Conservation (phyloP, 2,329 filamentous ascomycete genomes). For the Fusarium mangiferae region DNA sequence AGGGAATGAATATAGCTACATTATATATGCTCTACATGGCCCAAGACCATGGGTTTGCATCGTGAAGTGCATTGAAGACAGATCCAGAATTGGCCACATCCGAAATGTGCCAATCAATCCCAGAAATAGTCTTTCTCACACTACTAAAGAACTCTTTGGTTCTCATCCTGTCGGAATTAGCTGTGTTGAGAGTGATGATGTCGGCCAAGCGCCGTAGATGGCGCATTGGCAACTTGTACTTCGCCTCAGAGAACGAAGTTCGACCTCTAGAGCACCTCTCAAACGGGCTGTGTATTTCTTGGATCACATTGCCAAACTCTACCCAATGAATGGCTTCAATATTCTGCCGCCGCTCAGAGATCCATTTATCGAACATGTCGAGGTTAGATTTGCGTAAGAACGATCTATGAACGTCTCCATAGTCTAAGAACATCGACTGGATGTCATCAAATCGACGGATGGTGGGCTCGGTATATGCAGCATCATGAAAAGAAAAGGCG, state of each 20-base stretch:
- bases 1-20: not conserved
- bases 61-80: not conserved
- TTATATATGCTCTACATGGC: not conserved
- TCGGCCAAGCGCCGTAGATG: not conserved
- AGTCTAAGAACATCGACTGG: conserved; percentile 9
- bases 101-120: not conserved
- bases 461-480: not conserved
- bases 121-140: conserved; percentile 4
- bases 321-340: conserved; percentile 10
- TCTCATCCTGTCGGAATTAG: not conserved
- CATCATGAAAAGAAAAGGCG: not conserved
- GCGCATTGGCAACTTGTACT: not conserved
- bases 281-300: not conserved
- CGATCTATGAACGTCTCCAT: conserved; percentile 7
- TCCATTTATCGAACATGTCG: conserved; percentile 2
- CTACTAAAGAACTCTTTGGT: not conserved
- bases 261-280: conserved; percentile 2
- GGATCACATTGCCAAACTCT: conserved; percentile 3
- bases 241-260: not conserved
- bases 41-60: conserved; percentile 14
- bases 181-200: not conserved
- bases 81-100: not conserved
- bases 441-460: conserved; percentile 6
- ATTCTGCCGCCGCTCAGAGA: conserved; percentile 4
- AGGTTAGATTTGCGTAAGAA: not conserved